Base-by-base conservation (phyloP, 2,329 filamentous ascomycete species). In the Achaetomium macrosporum region DNA sequence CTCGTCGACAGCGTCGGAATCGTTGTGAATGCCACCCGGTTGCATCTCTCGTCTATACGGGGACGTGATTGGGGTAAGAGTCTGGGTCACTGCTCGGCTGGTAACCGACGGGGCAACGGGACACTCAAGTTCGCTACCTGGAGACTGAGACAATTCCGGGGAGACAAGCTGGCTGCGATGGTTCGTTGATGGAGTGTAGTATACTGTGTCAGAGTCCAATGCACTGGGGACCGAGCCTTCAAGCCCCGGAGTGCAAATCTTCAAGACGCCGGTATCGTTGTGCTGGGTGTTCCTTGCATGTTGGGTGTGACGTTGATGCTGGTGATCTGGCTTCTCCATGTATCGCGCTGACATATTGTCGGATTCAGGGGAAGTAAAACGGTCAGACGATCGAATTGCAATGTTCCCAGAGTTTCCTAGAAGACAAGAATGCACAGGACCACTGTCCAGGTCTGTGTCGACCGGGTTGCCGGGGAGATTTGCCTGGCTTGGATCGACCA, bases 11-110 rank as follows among this genome's bases (percentile, higher is more conserved):
- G 25, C 31, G 12, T 19, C 13, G 12, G 20, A 13, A 9, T 10
- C n/a, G 11, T 15, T 1, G 6, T n/a, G 20, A 12, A 4, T 10
- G 16, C 5, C 5, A 1, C 9, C 11, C 5, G 5, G 5, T 3
- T 13, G 7, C 36, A 29, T 35, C 1, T 12, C 1, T 29, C 9
- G 42, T 37, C 17, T 6, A 35, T 41, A 42, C 8, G 42, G 51
- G 4, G 46, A 49, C 10, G 35, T 49, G 30, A 29, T 49, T 1
- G 51, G 51, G 13, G 51, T 53, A 13, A 53, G 16, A 4, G 51
- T 49, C 17, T 49, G 51, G 13, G 51, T 49, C 5, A 42, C 17
- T 4, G 41, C n/a, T 20, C 51, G 16, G 33, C 51, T 49, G 12
- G 49, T 35, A 15, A 49, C 46, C 8, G 51, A 53, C 12, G 16